phyloP scores from a whole-genome alignment of 345 rosid species.

The Dipteronia sinensis region DNA sequence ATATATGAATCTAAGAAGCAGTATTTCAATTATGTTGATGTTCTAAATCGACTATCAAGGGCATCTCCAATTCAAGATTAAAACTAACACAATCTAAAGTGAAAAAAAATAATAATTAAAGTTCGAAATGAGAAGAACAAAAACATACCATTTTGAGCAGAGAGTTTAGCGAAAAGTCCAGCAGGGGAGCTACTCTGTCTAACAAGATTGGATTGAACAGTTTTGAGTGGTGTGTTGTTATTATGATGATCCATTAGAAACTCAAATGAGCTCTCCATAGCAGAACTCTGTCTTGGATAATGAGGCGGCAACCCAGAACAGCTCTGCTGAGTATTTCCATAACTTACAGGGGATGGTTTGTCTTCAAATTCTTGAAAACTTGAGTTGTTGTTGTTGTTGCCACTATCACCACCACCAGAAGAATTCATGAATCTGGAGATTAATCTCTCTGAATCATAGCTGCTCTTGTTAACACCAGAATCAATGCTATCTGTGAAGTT shows the following conservation, averaged over 20 bases:
- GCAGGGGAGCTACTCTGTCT: constrained; percentile 88
- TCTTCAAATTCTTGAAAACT: constrained; percentile 29
- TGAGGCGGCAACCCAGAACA: constrained; percentile 76
- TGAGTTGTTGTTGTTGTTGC: constrained; percentile 18
- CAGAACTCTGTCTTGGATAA: constrained; percentile 66
- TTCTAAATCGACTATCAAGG: too few relatives aligned
- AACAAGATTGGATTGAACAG: constrained; percentile 46
- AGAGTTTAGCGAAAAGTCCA: constrained; percentile 61
- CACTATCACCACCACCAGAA: constrained; percentile 31
- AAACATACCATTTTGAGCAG: constrained; percentile 72
- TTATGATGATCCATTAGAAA: constrained; percentile 37
- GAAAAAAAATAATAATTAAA: neutral
- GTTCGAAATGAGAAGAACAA: constrained; percentile 11
- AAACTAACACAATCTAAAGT: neutral
- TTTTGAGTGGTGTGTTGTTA: constrained; percentile 35
- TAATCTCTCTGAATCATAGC: constrained; percentile 42
- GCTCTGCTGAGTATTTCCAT: constrained; percentile 42
- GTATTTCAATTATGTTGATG: too few relatives aligned
- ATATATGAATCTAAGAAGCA: neutral
- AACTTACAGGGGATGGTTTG: constrained; percentile 32
- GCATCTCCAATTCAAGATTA: too few relatives aligned
- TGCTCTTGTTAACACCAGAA: constrained; percentile 30
- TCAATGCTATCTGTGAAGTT: constrained; percentile 35
- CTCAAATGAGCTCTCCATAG: constrained; percentile 55
- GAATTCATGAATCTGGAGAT: constrained; percentile 46